phyloP scores from a whole-genome alignment of 768 basidiomycete species.

The Kwoniella newhampshirensis region DNA sequence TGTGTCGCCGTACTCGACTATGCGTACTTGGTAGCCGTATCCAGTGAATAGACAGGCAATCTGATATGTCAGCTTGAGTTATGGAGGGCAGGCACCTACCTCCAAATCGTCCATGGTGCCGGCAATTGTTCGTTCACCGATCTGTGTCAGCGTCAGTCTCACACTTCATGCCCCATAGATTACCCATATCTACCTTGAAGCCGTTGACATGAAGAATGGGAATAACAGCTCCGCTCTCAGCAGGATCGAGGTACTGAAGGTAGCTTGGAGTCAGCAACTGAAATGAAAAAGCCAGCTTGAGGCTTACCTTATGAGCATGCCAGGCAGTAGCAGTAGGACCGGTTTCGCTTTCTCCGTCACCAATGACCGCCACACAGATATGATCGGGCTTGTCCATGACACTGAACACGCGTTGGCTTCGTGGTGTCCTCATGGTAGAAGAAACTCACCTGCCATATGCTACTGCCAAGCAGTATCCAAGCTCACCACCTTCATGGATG shows the following conservation, averaged over 20 bases:
- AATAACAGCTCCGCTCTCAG: constrained; percentile 84
- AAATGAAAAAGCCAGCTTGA: not conserved
- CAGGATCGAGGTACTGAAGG: constrained; percentile 72
- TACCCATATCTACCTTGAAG: constrained; percentile 31
- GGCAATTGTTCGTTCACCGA: constrained; percentile 83
- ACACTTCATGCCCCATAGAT: not conserved
- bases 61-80: constrained; percentile 19
- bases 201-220: constrained; percentile 80
- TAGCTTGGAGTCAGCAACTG: not conserved
- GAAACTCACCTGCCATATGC: constrained; percentile 65
- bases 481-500: constrained; percentile 85
- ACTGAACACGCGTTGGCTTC: constrained; percentile 50
- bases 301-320: constrained; percentile 69
- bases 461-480: constrained; percentile 83
- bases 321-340: constrained; percentile 58
- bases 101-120: constrained; percentile 91
- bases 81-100: constrained; percentile 4
- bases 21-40: constrained; percentile 84
- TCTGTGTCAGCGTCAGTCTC: constrained; percentile 58
- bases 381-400: constrained; percentile 90
- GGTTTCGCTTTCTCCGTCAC: constrained; percentile 69
- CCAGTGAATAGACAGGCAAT: constrained; percentile 56
- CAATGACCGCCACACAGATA: constrained; percentile 76
- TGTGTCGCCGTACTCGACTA: constrained; percentile 62
- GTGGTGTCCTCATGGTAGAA: too few species aligned